Percentiles rank a stretch among this genome's conserved stretches.
phyloP scores from a whole-genome alignment of 2,329 filamentous ascomycete species.

The Alternaria metachromatica region DNA sequence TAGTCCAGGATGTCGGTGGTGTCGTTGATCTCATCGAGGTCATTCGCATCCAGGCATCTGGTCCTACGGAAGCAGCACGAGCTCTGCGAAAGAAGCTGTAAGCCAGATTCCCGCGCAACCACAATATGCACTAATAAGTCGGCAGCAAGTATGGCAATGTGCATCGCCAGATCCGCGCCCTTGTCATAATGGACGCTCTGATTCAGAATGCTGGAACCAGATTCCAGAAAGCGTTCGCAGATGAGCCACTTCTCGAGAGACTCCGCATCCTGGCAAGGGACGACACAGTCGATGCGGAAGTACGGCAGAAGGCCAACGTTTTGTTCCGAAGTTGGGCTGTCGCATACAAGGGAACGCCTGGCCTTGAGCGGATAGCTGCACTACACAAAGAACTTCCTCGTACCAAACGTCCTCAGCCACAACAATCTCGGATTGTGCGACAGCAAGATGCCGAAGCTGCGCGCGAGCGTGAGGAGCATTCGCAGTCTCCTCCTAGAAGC shows the following conservation, averaged over 20 bases:
- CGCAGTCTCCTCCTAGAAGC: conserved; percentile 37
- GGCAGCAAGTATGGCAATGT: conserved; percentile 86
- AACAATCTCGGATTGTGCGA: conserved; percentile 80
- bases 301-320: conserved; percentile 86
- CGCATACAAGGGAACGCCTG: conserved; percentile 80
- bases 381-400: conserved; percentile 76
- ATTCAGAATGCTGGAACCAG: conserved; percentile 91
- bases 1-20: conserved; percentile 70
- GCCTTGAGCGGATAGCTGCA: conserved; percentile 78
- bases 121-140: conserved; percentile 16
- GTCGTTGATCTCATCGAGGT: conserved; percentile 95
- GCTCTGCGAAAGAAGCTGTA: conserved; percentile 94
- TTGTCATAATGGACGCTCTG: conserved; percentile 88
- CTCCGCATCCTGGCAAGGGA: conserved; percentile 87
- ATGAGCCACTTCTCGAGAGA: conserved; percentile 90
- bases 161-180: conserved; percentile 88
- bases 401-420: conserved; percentile 66
- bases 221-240: conserved; percentile 86
- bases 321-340: conserved; percentile 87
- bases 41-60: conserved; percentile 85
- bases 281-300: conserved; percentile 80
- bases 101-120: conserved; percentile 33
- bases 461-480: conserved; percentile 66
- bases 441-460: conserved; percentile 79
- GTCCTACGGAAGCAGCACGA: conserved; percentile 86